phyloP scores from a whole-genome alignment of 2,329 filamentous ascomycete genomes.

The Colletotrichum acutatum region DNA sequence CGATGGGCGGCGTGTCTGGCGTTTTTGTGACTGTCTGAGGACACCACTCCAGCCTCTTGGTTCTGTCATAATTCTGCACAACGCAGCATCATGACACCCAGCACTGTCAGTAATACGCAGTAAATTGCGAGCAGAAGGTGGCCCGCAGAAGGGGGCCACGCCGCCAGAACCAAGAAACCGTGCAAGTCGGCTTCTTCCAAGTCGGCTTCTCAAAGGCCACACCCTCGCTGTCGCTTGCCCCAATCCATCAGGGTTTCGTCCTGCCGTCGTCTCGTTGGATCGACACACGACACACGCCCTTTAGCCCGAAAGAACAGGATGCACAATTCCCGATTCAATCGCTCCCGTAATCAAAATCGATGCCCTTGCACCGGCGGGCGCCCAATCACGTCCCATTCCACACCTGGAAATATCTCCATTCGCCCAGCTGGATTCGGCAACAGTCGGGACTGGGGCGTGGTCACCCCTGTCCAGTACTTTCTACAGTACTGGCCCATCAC shows the following conservation, averaged over 20 bases:
- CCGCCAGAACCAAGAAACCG: neutral
- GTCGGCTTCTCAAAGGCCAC: conserved; percentile 6
- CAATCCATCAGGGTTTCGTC: conserved; percentile 30
- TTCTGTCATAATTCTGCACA: conserved; percentile 10
- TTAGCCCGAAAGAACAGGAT: conserved; percentile 16
- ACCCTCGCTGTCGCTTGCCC: conserved; percentile 15
- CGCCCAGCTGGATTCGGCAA: conserved; percentile 34
- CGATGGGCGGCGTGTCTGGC: neutral
- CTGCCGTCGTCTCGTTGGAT: conserved; percentile 7
- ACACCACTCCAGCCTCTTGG: neutral
- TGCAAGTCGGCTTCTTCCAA: conserved; percentile 2
- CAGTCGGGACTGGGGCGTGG: conserved; percentile 23
- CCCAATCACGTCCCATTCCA: conserved; percentile 28
- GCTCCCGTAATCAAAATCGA: conserved; percentile 19
- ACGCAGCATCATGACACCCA: conserved; percentile 15
- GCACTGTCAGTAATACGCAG: neutral
- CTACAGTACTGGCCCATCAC: neutral
- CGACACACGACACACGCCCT: conserved; percentile 12
- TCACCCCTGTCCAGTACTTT: conserved; percentile 6
- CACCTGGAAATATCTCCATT: conserved; percentile 31
- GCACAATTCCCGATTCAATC: conserved; percentile 30
- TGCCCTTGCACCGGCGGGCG: neutral
- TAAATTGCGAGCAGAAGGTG: neutral
- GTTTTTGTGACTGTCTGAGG: conserved; percentile 2
- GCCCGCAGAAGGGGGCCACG: neutral